Evolutionary conservation across 768 basidiomycete genomes (phyloP).

Genomic region (Chiua virens): DNA sequence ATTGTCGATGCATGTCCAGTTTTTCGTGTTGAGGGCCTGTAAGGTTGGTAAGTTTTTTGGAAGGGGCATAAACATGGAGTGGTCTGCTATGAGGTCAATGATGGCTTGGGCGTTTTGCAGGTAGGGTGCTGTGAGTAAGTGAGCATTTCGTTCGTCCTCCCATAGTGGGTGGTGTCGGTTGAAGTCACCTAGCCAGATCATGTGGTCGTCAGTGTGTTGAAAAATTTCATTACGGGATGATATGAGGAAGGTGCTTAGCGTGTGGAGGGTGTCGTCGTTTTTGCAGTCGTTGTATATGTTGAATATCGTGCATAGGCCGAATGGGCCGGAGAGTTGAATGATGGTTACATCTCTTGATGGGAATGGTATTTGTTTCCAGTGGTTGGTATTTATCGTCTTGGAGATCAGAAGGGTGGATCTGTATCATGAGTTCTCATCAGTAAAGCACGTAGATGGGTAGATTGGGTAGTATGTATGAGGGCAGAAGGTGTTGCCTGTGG

Average conservation of each 20-base stretch:
- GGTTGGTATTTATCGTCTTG: background rate
- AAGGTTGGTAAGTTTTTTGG: slow-evolving; percentile 38
- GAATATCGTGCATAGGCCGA: background rate
- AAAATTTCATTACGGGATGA: too few relatives aligned
- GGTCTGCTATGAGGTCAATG: background rate
- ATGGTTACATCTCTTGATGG: background rate
- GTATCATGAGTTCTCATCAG: too few relatives aligned
- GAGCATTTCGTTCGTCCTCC: slow-evolving; percentile 21
- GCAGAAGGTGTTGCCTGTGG: slow-evolving; percentile 11
- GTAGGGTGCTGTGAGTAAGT: slow-evolving; percentile 20
- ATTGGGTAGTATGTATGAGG: slow-evolving; percentile 21
- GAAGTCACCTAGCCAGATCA: slow-evolving; percentile 28
- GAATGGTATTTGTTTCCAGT: slow-evolving; percentile 5
- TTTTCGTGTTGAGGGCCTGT: slow-evolving; percentile 24
- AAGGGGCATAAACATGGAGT: slow-evolving; percentile 36
- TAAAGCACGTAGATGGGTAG: background rate
- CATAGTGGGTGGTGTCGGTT: slow-evolving; percentile 35
- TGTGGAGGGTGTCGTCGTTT: background rate
- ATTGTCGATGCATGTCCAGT: slow-evolving; percentile 18
- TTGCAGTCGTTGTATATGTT: slow-evolving; percentile 14
- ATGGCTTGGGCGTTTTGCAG: background rate
- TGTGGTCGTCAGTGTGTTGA: slow-evolving; percentile 1
- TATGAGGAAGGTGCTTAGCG: too few relatives aligned
- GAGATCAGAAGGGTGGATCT: slow-evolving; percentile 5
- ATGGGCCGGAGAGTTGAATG: background rate